Base-by-base conservation (phyloP, 768 basidiomycete species). In the Serendipita indica region DNA sequence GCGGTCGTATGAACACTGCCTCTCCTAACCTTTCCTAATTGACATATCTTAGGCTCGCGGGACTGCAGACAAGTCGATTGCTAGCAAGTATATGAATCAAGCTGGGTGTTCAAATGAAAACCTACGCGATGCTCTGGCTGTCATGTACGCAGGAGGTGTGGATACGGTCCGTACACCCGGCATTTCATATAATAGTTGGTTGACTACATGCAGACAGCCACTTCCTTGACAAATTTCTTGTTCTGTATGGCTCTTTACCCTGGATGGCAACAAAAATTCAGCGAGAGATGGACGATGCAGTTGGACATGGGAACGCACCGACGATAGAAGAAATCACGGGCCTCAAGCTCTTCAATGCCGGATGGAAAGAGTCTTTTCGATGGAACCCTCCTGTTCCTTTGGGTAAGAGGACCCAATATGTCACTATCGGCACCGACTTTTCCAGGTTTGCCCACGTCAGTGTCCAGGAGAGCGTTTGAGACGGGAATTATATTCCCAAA, bases 261-360 rank as follows among this genome's bases (percentile, higher is more conserved):
- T 0, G 64, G 65, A 1, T 62, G 61, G 2, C 67, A 67, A 60
- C 45, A 16, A 62, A 60, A 13, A 66, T 65, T 1, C 74, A 76
- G 52, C 61, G 60, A 4, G 76, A 75, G 45, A 65, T 77, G 7
- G 73, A 76, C 32, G 41, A 56, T 0, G 64, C 73, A 12, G 52
- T 69, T 6, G 72, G 71, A 5, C 33, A 27, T 6, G 64, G 66
- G 22, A 66, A 72, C 0, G 64, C 75, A 4, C 72, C 73, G 1
- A 69, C 62, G 0, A 58, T 70, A 16, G 69, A 67, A 2, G 74
- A 76, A 57, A 62, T 63, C 1, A 61, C 65, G 4, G 58, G 61
- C 0, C 59, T 75, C 14, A 72, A 72, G 0, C 75, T 73, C 54
- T 61, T 74, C 30, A 61, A 60, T 3, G 74, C 74, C 3, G 46